phyloP scores from a whole-genome alignment of 805 yeast species.

The Ogataea ramenticola region DNA sequence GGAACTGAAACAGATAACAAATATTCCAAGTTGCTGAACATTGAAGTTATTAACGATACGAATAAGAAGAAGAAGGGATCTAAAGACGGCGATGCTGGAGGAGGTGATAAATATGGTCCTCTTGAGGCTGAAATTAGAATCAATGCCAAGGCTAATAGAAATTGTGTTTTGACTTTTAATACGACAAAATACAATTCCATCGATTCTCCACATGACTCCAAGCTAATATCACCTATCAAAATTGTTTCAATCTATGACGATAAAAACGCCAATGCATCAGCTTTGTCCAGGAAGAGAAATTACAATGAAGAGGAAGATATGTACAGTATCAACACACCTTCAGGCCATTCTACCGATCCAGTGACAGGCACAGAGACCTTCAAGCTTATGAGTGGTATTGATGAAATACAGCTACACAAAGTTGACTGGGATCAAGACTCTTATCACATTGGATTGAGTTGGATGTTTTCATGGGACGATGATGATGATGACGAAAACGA shows the following conservation, averaged over 20 bases:
- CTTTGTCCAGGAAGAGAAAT: conserved; percentile 1
- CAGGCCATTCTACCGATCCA: conserved; percentile 36
- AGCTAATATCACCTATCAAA: conserved; percentile 53
- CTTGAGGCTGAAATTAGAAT: conserved; percentile 56
- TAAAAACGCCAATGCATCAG: conserved; percentile 1
- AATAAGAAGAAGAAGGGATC: conserved; percentile 26
- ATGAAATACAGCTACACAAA: conserved; percentile 57
- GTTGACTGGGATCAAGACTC: conserved; percentile 45
- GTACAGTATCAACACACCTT: conserved; percentile 24
- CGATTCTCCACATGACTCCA: conserved; percentile 20
- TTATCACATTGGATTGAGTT: conserved; percentile 61
- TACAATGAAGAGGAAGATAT: conserved; percentile 2
- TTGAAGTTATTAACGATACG: conserved; percentile 46
- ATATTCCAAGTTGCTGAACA: conserved; percentile 36
- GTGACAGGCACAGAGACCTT: conserved; percentile 28
- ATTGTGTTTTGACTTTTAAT: conserved; percentile 57
- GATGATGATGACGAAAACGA: conserved; percentile 25
- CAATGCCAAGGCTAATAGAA: conserved; percentile 52
- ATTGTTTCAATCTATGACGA: conserved; percentile 46
- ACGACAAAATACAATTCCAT: conserved; percentile 32
- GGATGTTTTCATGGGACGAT: conserved; percentile 52
- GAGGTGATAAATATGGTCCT: conserved; percentile 46
- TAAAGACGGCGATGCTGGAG: not conserved
- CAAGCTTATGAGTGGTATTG: conserved; percentile 57
- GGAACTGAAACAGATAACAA: conserved; percentile 26